phyloP scores from a whole-genome alignment of 441 rosid genomes.

The Mallotus repandus region DNA sequence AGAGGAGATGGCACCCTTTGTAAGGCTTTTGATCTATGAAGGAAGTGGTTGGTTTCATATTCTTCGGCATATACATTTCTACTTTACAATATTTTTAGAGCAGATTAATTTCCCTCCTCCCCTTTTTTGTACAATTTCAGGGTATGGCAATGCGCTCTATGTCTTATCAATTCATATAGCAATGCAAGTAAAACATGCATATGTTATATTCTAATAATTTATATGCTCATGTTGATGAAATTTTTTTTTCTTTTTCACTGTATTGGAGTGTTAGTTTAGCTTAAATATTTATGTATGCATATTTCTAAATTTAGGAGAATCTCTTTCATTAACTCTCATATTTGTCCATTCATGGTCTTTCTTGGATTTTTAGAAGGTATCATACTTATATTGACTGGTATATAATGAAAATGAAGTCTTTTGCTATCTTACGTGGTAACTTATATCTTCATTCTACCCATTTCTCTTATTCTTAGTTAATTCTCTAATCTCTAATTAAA shows the following conservation, averaged over 20 bases:
- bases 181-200: conserved; percentile 54
- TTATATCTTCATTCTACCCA: no score
- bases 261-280: neutral
- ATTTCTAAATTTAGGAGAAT: neutral
- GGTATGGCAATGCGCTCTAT: conserved; percentile 89
- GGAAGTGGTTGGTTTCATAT: conserved; percentile 62
- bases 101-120: conserved; percentile 12
- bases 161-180: conserved; percentile 80
- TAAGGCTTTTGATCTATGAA: conserved; percentile 97
- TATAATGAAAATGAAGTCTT: no score
- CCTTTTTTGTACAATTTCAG: conserved; percentile 42
- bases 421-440: no score
- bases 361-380: neutral
- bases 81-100: neutral
- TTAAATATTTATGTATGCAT: neutral
- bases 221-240: neutral
- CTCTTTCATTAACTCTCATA: neutral
- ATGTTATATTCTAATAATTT: neutral
- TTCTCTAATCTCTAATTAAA: no score
- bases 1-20: conserved; percentile 98
- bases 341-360: neutral
- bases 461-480: no score
- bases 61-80: conserved; percentile 14
- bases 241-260: neutral
- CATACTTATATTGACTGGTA: conserved; percentile 4